Conservation (phyloP, 2,329 filamentous ascomycete species). For the Pseudovirgaria hyperparasitica region DNA sequence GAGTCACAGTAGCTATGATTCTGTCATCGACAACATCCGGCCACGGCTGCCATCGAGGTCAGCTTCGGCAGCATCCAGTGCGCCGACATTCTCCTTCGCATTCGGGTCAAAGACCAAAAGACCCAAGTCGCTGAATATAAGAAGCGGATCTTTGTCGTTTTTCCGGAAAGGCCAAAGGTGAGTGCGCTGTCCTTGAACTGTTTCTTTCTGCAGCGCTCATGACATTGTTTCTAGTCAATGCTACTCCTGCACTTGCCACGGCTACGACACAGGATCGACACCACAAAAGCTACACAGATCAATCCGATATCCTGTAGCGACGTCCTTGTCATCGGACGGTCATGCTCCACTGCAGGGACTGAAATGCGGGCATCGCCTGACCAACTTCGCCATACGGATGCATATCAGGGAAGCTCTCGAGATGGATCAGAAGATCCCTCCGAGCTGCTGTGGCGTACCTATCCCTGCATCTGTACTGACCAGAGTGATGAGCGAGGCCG, state of each 20-base stretch:
- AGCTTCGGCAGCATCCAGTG: constrained; percentile 12
- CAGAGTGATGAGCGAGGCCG: constrained; percentile 23
- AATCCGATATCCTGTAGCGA: too few species aligned
- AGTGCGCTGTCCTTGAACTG: constrained; percentile 1
- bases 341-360: constrained; percentile 2
- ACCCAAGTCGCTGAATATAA: constrained; percentile 11
- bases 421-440: constrained; percentile 16
- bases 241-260: constrained; percentile 14
- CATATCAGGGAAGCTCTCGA: constrained; percentile 23
- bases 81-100: constrained; percentile 12
- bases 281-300: constrained; percentile 13
- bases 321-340: too few species aligned
- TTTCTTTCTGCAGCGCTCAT: constrained; percentile 6
- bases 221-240: constrained; percentile 12
- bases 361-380: constrained; percentile 19
- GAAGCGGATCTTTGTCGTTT: constrained; percentile 18
- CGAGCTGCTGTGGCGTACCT: constrained; percentile 28
- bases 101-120: constrained; percentile 9
- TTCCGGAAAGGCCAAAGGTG: constrained; percentile 20
- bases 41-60: constrained; percentile 12
- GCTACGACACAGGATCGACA: constrained; percentile 12
- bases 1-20: constrained; percentile 9
- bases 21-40: constrained; percentile 9
- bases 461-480: constrained; percentile 28
- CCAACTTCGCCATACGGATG: constrained; percentile 13